Percentiles rank a stretch among this genome's conserved stretches.
These are phyloP conservation scores for Schizochytrium sp. DNA, from an alignment of 108 stramenopile genomes.

Conservation along the genomic window DNA sequence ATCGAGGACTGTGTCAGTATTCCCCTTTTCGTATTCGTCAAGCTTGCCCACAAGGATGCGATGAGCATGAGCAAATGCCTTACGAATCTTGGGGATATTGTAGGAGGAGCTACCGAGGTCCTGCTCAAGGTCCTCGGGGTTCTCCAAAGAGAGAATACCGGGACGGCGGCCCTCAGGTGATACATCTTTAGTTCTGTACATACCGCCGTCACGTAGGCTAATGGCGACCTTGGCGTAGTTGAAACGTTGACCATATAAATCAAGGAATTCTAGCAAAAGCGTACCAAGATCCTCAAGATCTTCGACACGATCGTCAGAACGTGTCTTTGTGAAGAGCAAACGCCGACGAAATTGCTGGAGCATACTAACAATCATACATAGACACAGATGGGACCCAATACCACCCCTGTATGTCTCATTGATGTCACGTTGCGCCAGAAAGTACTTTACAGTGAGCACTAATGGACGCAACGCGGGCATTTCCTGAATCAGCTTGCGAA, in stretches of 20 bases:
- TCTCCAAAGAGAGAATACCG: slow-evolving; percentile 84
- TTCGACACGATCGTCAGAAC: slow-evolving; percentile 37
- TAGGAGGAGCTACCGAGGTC: slow-evolving; percentile 86
- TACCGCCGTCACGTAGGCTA: slow-evolving; percentile 85
- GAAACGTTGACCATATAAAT: slow-evolving; percentile 88
- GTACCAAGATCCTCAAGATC: slow-evolving; percentile 80
- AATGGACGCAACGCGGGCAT: slow-evolving; percentile 90
- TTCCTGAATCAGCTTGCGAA: slow-evolving; percentile 83
- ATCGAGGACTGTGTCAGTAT: not conserved
- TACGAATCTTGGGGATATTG: slow-evolving; percentile 81
- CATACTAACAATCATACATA: slow-evolving; percentile 88
- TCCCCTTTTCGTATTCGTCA: not conserved
- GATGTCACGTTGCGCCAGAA: slow-evolving; percentile 86
- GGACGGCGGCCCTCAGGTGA: slow-evolving; percentile 80
- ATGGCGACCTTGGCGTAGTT: slow-evolving; percentile 89
- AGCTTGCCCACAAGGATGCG: slow-evolving; percentile 3
- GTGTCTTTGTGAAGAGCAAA: slow-evolving; percentile 66
- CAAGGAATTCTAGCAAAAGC: slow-evolving; percentile 89
- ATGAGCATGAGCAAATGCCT: slow-evolving; percentile 84
- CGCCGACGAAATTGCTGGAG: slow-evolving; percentile 82
- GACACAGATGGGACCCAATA: slow-evolving; percentile 88
- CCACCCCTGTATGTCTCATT: slow-evolving; percentile 96
- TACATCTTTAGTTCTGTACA: slow-evolving; percentile 77
- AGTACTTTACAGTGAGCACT: slow-evolving; percentile 90
- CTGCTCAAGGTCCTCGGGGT: slow-evolving; percentile 84